Evolutionary conservation across 108 stramenopile species (phyloP), one percentile per base, ranked within the genome.

Genomic region (Skeletonema tropicum): DNA sequence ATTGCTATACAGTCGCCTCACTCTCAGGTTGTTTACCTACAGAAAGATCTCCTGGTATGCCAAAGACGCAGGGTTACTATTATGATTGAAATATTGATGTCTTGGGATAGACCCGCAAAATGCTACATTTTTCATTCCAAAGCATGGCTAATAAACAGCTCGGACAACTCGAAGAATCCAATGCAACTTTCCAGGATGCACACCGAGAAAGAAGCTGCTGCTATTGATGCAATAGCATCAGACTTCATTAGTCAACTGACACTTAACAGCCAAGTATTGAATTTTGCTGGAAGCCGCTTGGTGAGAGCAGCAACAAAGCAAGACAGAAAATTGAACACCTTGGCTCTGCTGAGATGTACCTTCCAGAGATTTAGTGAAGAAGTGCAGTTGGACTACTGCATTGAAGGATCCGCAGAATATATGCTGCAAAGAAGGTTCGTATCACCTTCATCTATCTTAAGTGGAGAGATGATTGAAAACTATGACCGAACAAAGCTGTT

Each of bases 401-500:
- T 49, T 42, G 55, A 58, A 19, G 41, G 13, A 26, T 21, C 41
- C n/a, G 61, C 66, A 57, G 62, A 70, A 17, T 82, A 71, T 62
- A 65, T 58, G 26, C 58, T 82, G 41, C 74, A 82, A 67, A 61
- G 80, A 57, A 63, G 80, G 38, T 82, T 71, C 60, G 57, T 82
- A 55, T 68, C 68, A 17, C 74, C 74, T 25, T 59, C 73, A 8
- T 49, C 80, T 41, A 71, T 82, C 62, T 64, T 82, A 21, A 35
- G 52, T 5, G 74, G 63, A 29, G 29, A 52, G 30, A 46, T 74
- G 19, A 15, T 70, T 63, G 55, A 60, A 58, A 64, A 62, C 38
- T 72, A 31, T 57, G 41, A 76, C 55, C 71, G 75, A 35, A 7
- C 36, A n/a, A 82, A 49, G 15, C 19, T 82, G 2, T 60, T 66